Percentiles rank a stretch among this genome's conserved stretches.
phyloP scores from a whole-genome alignment of 352 stramenopile species.

The Stramenopiles sp. region DNA sequence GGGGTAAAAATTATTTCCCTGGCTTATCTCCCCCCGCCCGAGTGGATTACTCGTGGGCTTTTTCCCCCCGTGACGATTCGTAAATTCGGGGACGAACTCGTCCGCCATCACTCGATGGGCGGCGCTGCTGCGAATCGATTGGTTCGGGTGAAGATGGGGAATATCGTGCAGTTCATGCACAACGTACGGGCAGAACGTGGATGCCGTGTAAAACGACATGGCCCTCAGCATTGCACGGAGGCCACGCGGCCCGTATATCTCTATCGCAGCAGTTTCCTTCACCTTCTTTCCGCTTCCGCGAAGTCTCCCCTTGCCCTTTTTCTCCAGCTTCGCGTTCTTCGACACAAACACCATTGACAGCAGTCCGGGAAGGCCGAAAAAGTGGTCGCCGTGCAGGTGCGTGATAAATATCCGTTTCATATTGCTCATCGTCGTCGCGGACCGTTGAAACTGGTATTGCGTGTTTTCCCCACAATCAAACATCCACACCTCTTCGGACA shows the following conservation, averaged over 20 bases:
- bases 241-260: constrained; percentile 47
- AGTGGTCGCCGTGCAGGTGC: constrained; percentile 55
- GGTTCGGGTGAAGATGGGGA: too few relatives aligned
- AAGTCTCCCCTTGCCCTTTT: background rate
- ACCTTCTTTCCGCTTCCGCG: constrained; percentile 25
- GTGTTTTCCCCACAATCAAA: constrained; percentile 60
- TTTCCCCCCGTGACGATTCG: too few relatives aligned
- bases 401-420: constrained; percentile 59
- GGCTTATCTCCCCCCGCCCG: too few relatives aligned
- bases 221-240: constrained; percentile 44
- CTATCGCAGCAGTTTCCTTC: constrained; percentile 32
- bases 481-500: too few relatives aligned
- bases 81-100: too few relatives aligned
- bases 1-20: too few relatives aligned
- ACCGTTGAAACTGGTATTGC: constrained; percentile 51
- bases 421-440: constrained; percentile 38
- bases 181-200: constrained; percentile 39
- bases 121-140: too few relatives aligned
- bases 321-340: constrained; percentile 36
- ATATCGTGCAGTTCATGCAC: constrained; percentile 44
- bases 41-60: too few relatives aligned
- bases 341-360: constrained; percentile 56
- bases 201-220: constrained; percentile 26
- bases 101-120: too few relatives aligned
- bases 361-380: constrained; percentile 52